Evolutionary conservation across 2,329 filamentous ascomycete species (phyloP).

Genomic region (Trichoderma simmonsii): DNA sequence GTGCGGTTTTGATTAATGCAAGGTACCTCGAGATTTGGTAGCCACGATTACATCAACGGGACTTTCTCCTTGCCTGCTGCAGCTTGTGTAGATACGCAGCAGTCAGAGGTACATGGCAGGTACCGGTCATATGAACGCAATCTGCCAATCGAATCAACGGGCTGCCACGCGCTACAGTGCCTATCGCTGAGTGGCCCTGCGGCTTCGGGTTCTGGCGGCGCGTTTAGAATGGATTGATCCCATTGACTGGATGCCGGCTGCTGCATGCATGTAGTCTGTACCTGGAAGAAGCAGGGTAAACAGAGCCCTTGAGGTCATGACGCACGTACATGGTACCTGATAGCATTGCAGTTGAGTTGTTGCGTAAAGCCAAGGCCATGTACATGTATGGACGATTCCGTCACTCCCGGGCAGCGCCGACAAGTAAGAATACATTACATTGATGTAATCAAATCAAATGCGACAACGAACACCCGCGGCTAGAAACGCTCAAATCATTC

Average conservation of each 20-base stretch:
- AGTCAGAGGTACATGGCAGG: background rate
- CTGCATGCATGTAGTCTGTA: background rate
- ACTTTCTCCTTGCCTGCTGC: background rate
- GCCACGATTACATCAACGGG: background rate
- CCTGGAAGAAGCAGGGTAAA: background rate
- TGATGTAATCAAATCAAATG: background rate
- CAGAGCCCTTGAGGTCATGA: background rate
- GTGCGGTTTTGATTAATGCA: background rate
- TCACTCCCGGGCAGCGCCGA: background rate
- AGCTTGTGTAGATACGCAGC: background rate
- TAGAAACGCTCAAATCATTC: background rate
- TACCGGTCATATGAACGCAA: background rate
- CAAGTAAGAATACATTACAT: background rate
- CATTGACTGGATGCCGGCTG: background rate
- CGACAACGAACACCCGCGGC: background rate
- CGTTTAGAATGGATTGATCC: background rate
- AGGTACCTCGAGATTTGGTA: background rate
- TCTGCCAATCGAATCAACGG: constrained; percentile 1
- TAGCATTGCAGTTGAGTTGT: no score
- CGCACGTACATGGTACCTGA: background rate
- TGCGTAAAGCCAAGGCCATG: background rate
- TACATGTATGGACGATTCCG: background rate
- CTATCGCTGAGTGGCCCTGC: constrained; percentile 19
- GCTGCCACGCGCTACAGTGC: constrained; percentile 19
- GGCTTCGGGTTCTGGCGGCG: constrained; percentile 8